Evolutionary conservation across 805 yeast species (phyloP), one percentile per base, ranked within the genome.

Genomic region (Hemisphaericaspora nanyangensis): DNA sequence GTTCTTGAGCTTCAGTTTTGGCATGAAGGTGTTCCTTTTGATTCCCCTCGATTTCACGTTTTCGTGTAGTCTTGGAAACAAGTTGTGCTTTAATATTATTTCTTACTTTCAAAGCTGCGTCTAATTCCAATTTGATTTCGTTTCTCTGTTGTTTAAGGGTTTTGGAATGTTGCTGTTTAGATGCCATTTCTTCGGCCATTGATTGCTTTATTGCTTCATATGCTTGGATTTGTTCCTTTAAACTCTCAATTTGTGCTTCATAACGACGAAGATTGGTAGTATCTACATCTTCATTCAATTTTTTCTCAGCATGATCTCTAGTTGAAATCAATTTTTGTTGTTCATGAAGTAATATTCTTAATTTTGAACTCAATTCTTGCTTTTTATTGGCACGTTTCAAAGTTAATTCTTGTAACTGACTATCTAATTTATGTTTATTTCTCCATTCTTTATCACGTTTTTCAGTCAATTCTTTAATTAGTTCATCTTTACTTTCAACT

Each of bases 281-380:
- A 38, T 69, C 72, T 7, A 68, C 70, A 37, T 70, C 62, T 16
- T 75, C 80, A 15, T 58, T 63, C 13, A 78, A 49, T 37, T 67
- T 65, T 27, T 60, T 55, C 28, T 60, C 63, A 4, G 70, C 44
- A 11, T 39, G 42, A 43, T 27, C 7, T 41, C 46, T 17, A 16
- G 7, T 17, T 10, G n/a, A 13, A 3, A 8, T 15, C 18, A 29
- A 17, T 18, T 18, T 34, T 22, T 12, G 27, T 19, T 17, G 33
- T 35, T 32, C 26, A 8, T 16, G 3, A 25, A 30, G 30, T 20
- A 20, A 24, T 10, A 1, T 7, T 17, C 12, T 8, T 2, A 34
- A 30, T 24, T 30, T 7, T 8, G 25, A 22, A 16, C 6, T 17
- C 5, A 30, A 30, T 18, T 4, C 5, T 7, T 5, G 3, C 10